Evolutionary conservation across 176 grass and related monocot genomes (phyloP).

Genomic region (Eragrostis nindensis): DNA sequence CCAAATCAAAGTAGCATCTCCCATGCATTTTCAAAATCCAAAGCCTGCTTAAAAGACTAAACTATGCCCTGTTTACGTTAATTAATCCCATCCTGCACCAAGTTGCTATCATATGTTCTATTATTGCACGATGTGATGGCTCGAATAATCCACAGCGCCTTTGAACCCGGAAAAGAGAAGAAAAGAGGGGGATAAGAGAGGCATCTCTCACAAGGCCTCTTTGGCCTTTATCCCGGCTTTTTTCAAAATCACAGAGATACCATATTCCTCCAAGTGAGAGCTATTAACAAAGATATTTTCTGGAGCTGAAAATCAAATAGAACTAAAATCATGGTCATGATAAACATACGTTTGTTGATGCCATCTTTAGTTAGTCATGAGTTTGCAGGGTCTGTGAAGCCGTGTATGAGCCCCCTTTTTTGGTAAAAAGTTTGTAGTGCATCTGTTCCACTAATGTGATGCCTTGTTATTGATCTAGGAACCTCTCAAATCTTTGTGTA

Average conservation of each 20-base stretch:
- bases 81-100: conserved; percentile 30
- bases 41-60: conserved; percentile 37
- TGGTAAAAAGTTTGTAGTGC: conserved; percentile 22
- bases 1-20: conserved; percentile 7
- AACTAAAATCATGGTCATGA: background rate
- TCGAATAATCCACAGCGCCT: conserved; percentile 46
- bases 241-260: conserved; percentile 46
- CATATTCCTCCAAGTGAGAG: conserved; percentile 35
- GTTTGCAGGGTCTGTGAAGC: background rate
- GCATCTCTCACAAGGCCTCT: conserved; percentile 45
- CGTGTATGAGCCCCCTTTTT: background rate
- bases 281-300: conserved; percentile 36
- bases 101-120: conserved; percentile 58
- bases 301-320: background rate
- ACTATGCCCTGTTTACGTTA: conserved; percentile 6
- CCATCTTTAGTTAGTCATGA: conserved; percentile 16
- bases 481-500: conserved; percentile 31
- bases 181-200: conserved; percentile 38
- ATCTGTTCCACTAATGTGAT: conserved; percentile 30
- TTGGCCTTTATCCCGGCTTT: conserved; percentile 45
- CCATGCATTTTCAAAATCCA: conserved; percentile 28
- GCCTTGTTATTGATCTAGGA: conserved; percentile 42
- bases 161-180: conserved; percentile 27
- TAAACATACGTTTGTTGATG: background rate
- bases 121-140: conserved; percentile 61